Percentiles rank a stretch among this genome's conserved stretches.
Evolutionary conservation across 495 filamentous ascomycete species (phyloP).

Genomic region (Lasiosphaeria ovina): DNA sequence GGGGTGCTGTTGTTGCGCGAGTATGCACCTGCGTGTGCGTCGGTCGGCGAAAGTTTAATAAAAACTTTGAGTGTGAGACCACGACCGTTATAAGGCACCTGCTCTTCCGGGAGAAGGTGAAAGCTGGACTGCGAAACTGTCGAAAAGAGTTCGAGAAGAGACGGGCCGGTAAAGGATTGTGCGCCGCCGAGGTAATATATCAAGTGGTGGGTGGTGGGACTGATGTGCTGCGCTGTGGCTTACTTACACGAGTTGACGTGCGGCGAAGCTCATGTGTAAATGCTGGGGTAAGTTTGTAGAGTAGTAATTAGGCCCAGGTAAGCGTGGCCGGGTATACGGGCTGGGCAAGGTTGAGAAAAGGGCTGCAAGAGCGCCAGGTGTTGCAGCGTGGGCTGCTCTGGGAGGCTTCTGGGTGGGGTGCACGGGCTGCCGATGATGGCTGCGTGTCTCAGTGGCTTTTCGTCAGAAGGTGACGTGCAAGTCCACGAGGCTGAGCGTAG

Average conservation of each 20-base stretch:
- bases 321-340: slow-evolving; percentile 20
- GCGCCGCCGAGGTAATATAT: slow-evolving; percentile 19
- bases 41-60: too few relatives aligned
- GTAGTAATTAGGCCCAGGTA: slow-evolving; percentile 8
- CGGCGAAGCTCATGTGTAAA: slow-evolving; percentile 26
- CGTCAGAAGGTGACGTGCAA: slow-evolving; percentile 32
- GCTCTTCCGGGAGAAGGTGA: too few relatives aligned
- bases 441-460: slow-evolving; percentile 38
- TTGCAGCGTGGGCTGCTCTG: slow-evolving; percentile 22
- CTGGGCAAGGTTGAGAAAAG: slow-evolving; percentile 19
- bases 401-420: slow-evolving; percentile 25
- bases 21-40: not conserved
- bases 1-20: not conserved
- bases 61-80: too few relatives aligned
- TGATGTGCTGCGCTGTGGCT: not conserved
- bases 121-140: slow-evolving; percentile 16
- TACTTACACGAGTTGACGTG: slow-evolving; percentile 24
- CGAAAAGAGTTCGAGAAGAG: slow-evolving; percentile 12
- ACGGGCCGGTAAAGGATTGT: slow-evolving; percentile 14
- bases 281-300: slow-evolving; percentile 14
- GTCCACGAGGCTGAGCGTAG: slow-evolving; percentile 37
- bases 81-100: too few relatives aligned
- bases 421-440: slow-evolving; percentile 21
- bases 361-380: slow-evolving; percentile 24
- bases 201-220: slow-evolving; percentile 18